Evolutionary conservation across 2,329 filamentous ascomycete genomes (phyloP).

Genomic region (Fusarium citri): DNA sequence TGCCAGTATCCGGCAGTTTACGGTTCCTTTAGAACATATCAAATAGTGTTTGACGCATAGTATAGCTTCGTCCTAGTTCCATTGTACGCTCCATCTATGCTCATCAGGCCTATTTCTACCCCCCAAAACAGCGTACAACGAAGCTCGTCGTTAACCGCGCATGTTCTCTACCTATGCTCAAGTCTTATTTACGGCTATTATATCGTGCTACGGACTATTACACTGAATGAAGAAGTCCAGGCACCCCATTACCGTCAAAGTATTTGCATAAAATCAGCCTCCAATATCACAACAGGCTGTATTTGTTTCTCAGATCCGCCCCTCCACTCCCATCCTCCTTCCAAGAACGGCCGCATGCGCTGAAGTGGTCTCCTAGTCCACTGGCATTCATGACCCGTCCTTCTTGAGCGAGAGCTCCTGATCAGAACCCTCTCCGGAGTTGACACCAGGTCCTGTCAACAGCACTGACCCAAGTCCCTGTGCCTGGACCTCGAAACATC

Average conservation of each 20-base stretch:
- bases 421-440: slow-evolving; percentile 48
- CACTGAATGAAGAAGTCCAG: slow-evolving; percentile 35
- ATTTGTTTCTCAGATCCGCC: slow-evolving; percentile 45
- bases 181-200: slow-evolving; percentile 10
- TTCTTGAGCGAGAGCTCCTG: slow-evolving; percentile 39
- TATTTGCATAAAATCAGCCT: slow-evolving; percentile 41
- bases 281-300: slow-evolving; percentile 42
- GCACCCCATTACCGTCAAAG: slow-evolving; percentile 37
- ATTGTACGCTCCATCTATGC: slow-evolving; percentile 37
- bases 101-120: slow-evolving; percentile 40
- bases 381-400: slow-evolving; percentile 43
- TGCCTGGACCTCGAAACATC: slow-evolving; percentile 54
- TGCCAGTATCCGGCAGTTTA: slow-evolving; percentile 47
- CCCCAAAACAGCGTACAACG: slow-evolving; percentile 36
- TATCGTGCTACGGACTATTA: slow-evolving; percentile 31
- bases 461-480: slow-evolving; percentile 50
- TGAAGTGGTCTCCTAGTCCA: slow-evolving; percentile 48
- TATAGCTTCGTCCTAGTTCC: slow-evolving; percentile 46
- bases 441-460: slow-evolving; percentile 44
- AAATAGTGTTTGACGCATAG: slow-evolving; percentile 43
- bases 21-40: slow-evolving; percentile 39
- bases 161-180: slow-evolving; percentile 26
- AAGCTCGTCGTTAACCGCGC: slow-evolving; percentile 35
- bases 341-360: slow-evolving; percentile 61
- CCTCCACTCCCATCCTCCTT: slow-evolving; percentile 57